Conservation (phyloP, 2,329 filamentous ascomycete genomes). For the Aspergillus unguis region DNA sequence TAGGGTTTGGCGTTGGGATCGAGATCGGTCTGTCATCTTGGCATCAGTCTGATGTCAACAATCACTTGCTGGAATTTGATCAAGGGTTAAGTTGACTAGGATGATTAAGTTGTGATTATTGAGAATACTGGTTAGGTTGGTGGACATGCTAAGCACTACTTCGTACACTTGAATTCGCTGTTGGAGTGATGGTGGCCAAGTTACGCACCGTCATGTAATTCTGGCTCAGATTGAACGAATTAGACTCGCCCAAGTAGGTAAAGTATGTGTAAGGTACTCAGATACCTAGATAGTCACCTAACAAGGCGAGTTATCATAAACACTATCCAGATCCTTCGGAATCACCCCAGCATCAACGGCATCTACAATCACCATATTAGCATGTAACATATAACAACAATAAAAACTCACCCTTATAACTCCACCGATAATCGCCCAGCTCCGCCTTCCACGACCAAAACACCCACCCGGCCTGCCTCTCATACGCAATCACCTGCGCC, state of each 20-base stretch:
- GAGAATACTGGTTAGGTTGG: too few relatives aligned
- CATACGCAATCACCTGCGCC: slow-evolving; percentile 55
- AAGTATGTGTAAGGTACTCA: too few relatives aligned
- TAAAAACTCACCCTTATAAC: slow-evolving; percentile 24
- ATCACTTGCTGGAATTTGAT: neutral
- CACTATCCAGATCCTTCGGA: slow-evolving; percentile 29
- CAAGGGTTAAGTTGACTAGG: too few relatives aligned
- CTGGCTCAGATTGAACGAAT: too few relatives aligned
- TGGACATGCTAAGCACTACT: too few relatives aligned
- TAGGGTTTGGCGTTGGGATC: neutral
- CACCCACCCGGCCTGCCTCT: slow-evolving; percentile 52
- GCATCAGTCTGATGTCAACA: neutral
- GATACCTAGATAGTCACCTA: neutral
- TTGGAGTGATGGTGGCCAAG: too few relatives aligned
- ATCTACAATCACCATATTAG: slow-evolving; percentile 26
- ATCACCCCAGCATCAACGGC: slow-evolving; percentile 43
- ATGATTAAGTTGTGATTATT: too few relatives aligned
- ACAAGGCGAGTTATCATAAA: slow-evolving; percentile 4
- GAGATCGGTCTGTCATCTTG: neutral
- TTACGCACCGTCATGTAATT: too few relatives aligned
- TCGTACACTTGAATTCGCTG: too few relatives aligned
- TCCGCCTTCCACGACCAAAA: slow-evolving; percentile 62
- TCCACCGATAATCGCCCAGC: slow-evolving; percentile 36
- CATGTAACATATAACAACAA: neutral
- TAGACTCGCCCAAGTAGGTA: too few relatives aligned